Percentiles rank a stretch among this genome's conserved stretches.
These are phyloP conservation scores for Kernera saxatilis DNA, from an alignment of 345 rosid genomes.

Conservation along the genomic window DNA sequence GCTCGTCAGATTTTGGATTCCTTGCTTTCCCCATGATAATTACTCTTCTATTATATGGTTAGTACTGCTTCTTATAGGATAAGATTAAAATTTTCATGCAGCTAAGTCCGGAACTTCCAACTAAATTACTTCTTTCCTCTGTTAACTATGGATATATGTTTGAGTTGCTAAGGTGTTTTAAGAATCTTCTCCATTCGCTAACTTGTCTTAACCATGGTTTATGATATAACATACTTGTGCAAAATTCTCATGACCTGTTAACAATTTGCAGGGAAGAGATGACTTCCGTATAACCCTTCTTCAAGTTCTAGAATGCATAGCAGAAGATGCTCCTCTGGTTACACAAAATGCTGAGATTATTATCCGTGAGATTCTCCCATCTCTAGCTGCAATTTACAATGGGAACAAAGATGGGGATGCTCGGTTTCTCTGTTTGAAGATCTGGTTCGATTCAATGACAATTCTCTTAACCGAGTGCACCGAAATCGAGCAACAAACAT, in stretches of 20 bases:
- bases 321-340: conserved; percentile 62
- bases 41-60: background rate
- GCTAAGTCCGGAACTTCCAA: background rate
- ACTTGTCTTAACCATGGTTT: background rate
- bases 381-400: conserved; percentile 67
- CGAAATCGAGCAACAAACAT: conserved; percentile 45
- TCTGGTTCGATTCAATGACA: conserved; percentile 78
- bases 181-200: background rate
- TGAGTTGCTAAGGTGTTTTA: background rate
- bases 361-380: conserved; percentile 67
- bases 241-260: background rate
- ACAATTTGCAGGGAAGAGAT: conserved; percentile 67
- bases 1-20: background rate
- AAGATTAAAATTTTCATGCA: background rate
- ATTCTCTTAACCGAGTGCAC: conserved; percentile 61
- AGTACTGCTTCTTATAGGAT: background rate
- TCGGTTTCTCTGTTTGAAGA: conserved; percentile 84
- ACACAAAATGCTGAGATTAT: conserved; percentile 51
- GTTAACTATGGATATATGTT: background rate
- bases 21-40: background rate
- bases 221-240: background rate
- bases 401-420: conserved; percentile 95
- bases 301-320: conserved; percentile 68
- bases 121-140: background rate
- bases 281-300: conserved; percentile 93